phyloP scores from a whole-genome alignment of 345 rosid genomes.

The Moricandia arvensis region DNA sequence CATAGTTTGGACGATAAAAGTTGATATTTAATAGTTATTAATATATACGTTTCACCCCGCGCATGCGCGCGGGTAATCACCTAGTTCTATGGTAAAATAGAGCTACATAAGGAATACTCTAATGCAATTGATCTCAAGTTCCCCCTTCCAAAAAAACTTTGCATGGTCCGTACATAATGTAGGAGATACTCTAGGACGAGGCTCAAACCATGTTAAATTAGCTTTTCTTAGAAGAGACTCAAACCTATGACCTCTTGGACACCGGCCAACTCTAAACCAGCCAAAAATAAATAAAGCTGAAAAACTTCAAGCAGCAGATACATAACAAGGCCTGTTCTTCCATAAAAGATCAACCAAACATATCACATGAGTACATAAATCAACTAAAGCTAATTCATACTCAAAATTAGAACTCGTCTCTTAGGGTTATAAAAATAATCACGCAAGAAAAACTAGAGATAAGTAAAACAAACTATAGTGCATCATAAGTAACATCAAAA shows the following conservation, averaged over 20 bases:
- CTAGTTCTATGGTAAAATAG: too few species aligned
- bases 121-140: background rate
- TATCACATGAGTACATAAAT: constrained; percentile 15
- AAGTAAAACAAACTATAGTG: background rate
- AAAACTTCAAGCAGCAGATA: constrained; percentile 9
- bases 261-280: background rate
- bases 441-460: background rate
- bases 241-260: background rate
- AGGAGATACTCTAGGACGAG: background rate
- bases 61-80: too few species aligned
- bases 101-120: background rate
- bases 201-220: background rate
- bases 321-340: constrained; percentile 8
- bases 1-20: too few species aligned
- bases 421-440: background rate
- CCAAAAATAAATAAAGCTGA: background rate
- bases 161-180: background rate
- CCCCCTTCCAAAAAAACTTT: too few species aligned
- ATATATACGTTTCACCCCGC: too few species aligned
- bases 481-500: background rate
- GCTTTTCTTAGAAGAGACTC: background rate
- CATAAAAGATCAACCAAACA: constrained; percentile 15
- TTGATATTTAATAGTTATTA: too few species aligned
- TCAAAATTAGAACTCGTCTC: background rate
- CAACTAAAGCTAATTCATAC: background rate